Base-by-base conservation (phyloP, 208 protist species). In the Acanthamoeba triangularis region DNA sequence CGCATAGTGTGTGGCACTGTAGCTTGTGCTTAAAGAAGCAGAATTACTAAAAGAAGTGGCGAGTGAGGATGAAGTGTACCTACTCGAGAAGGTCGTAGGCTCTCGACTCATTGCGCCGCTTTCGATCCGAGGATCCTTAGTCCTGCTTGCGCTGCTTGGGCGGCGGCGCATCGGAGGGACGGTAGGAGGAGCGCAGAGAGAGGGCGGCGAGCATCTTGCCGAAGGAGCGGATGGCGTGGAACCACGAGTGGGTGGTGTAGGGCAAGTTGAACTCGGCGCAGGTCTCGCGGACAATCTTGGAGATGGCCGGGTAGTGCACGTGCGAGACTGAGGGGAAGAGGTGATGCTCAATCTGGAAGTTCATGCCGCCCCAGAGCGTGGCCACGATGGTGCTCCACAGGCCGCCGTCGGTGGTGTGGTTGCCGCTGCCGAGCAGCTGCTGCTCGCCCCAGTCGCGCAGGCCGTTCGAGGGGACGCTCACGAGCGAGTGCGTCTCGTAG, bases 351-450 rank as follows among this genome's bases (percentile, higher is more conserved):
- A 94, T 76, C 90, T 94, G 90, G 69, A 35, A 94, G 67, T 94
- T 76, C 90, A 94, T 94, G 61, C 90, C 90, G 90, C 90, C 90
- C 90, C 90, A 94, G 23, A 94, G 28, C 33, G 61, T 63, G 30
- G 92, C 14, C 96, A 96, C 69, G 96, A 95, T 7, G 98, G 97
- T 11, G 97, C 78, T 97, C 87, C 87, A 93, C 16, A 93, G 63
- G 61, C 87, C 87, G 28, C 28, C 41, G 28, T 74, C 61, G 59
- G 54, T 93, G 87, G 87, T 93, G 87, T 93, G 87, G 23, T 93
- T 93, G 61, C 87, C 87, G 87, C 59, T 76, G 87, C 87, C 87
- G 23, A 93, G 63, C 10, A 93, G 61, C 87, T 93, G 87, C 87
- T 93, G 87, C 63, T 93, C 87, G 87, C 87, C 87, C 87, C 87